Percentiles rank a stretch among this genome's conserved stretches.
These are phyloP conservation scores for Pezicula carpinea DNA, from an alignment of 2,329 filamentous ascomycete species.

Conservation along the genomic window DNA sequence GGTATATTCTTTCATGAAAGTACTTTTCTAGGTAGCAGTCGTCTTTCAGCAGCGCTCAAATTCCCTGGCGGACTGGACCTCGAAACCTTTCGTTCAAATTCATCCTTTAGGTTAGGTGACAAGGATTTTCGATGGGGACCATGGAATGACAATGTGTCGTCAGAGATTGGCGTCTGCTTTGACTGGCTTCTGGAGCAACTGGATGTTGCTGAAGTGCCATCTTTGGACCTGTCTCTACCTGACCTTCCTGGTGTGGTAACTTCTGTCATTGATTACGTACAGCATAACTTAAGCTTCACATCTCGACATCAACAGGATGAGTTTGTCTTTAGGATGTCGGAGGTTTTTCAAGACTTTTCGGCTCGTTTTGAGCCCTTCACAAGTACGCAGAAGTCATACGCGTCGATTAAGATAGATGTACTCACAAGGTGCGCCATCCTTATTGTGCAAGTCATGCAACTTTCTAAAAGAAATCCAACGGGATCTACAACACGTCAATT, in stretches of 20 bases:
- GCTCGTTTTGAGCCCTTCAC: conserved; percentile 10
- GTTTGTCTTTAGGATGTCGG: conserved; percentile 24
- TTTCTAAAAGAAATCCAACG: conserved; percentile 31
- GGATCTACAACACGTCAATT: conserved; percentile 29
- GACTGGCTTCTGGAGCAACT: conserved; percentile 51
- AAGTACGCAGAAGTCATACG: not conserved
- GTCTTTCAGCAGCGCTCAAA: conserved; percentile 33
- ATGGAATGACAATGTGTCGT: conserved; percentile 56
- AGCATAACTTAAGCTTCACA: conserved; percentile 18
- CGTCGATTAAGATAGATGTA: conserved; percentile 11
- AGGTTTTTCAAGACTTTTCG: conserved; percentile 22
- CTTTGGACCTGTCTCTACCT: not conserved
- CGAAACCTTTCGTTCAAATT: conserved; percentile 27
- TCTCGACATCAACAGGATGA: conserved; percentile 7
- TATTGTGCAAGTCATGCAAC: conserved; percentile 33
- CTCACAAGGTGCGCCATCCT: conserved; percentile 28
- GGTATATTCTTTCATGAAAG: conserved; percentile 56
- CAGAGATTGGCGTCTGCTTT: conserved; percentile 56
- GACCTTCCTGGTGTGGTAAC: conserved; percentile 11
- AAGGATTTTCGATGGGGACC: conserved; percentile 47
- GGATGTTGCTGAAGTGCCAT: not conserved
- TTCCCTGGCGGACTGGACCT: conserved; percentile 26
- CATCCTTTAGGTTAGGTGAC: conserved; percentile 42
- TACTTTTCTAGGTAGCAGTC: conserved; percentile 53
- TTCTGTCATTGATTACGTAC: conserved; percentile 26